Evolutionary conservation across 805 yeast species (phyloP), one percentile per base, ranked within the genome.

Genomic region (Lipomyces kockii): DNA sequence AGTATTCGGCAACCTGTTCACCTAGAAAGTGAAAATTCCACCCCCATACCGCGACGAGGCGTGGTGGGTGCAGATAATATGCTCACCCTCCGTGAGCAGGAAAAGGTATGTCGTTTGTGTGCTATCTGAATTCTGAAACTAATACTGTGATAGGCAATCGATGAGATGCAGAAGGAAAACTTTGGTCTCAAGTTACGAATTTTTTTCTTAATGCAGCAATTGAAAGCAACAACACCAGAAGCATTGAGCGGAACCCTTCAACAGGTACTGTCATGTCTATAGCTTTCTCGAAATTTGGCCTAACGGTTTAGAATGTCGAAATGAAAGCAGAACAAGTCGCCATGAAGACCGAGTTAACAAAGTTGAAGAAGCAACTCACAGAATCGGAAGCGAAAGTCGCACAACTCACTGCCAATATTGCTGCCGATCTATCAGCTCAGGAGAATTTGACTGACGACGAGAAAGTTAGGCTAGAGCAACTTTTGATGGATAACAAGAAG

Each of bases 81-180:
- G 34, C 57, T 72, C 35, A 68, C 74, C 22, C 62, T 72, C 49
- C 64, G 71, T 9, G 73, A 72, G 51, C 74, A 72, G 46, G 74
- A 72, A 46, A 64, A 66, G 58, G 72, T 68, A 25, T 5, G 62
- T 29, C 32, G 7, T 62, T 29, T 20, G 9, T 58, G 25, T 14
- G 9, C 32, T 49, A 34, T 6, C 3, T 52, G 9, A 14, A 52
- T 25, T 22, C 29, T 59, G 17, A 20, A 46, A 0, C 22, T 43
- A 17, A 17, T n/a, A 7, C 9, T 43, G 49, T 7, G 14, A 2
- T 22, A 68, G 70, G 67, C 65, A 9, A 62, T 72, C 34, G 65
- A 71, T 52, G 72, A 69, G 37, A 62, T 72, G 29, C 63, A 70
- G 52, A 73, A 73, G 58, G 74, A 73, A 62, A 73, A 73, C 61